A percentile compares a stretch with the other conserved stretches of the same genome.
These are phyloP conservation scores for Sugiyamaella chiloensis DNA, from an alignment of 805 yeast species.

Conservation along the genomic window DNA sequence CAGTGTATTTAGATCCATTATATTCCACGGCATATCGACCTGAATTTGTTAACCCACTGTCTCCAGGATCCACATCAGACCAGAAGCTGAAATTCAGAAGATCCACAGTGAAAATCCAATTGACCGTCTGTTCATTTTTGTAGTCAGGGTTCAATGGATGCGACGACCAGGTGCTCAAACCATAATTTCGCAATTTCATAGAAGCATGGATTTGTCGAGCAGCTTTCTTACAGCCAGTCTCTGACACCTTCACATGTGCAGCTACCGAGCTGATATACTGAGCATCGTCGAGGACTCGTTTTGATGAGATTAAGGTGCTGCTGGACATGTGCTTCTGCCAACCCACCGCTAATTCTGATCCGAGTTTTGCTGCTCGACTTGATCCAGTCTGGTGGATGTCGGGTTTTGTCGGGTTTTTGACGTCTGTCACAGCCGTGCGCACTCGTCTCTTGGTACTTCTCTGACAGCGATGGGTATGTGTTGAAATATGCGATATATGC, in stretches of 20 bases:
- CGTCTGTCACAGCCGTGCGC: too few species aligned
- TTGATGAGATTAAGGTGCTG: too few species aligned
- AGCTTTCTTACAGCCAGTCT: constrained; percentile 29
- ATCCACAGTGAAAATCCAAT: constrained; percentile 44
- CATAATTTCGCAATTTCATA: constrained; percentile 32
- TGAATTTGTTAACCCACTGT: constrained; percentile 31
- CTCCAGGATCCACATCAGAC: constrained; percentile 36
- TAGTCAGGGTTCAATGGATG: constrained; percentile 36
- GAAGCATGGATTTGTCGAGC: constrained; percentile 29
- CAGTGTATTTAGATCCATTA: constrained; percentile 37
- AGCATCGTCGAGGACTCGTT: constrained; percentile 22
- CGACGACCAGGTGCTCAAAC: constrained; percentile 37
- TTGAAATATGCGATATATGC: too few species aligned
- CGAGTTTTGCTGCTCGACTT: too few species aligned
- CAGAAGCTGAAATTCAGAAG: constrained; percentile 44
- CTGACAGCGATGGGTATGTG: too few species aligned
- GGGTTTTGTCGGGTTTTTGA: too few species aligned
- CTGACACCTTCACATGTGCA: constrained; percentile 31
- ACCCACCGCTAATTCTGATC: too few species aligned
- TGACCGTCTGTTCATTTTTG: constrained; percentile 18
- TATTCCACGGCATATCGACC: constrained; percentile 36
- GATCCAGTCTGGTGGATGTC: too few species aligned
- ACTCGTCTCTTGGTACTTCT: too few species aligned
- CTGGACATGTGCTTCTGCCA: too few species aligned
- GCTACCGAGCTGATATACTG: constrained; percentile 29